Evolutionary conservation across 2,329 filamentous ascomycete genomes (phyloP).

Genomic region (Calonectria henricotiae): DNA sequence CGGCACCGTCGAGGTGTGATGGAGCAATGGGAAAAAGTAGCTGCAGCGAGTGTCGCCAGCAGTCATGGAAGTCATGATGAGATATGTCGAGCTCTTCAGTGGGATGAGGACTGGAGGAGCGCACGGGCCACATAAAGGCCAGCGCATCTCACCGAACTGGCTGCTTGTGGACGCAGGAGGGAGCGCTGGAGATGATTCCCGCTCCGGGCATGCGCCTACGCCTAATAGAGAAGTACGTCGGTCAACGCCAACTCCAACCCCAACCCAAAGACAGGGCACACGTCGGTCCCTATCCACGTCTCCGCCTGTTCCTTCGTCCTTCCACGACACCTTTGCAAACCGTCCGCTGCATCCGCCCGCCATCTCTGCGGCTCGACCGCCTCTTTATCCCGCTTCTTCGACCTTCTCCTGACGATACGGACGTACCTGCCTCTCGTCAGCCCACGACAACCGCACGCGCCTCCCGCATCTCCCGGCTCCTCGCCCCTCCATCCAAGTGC

Average conservation of each 20-base stretch:
- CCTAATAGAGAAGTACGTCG: slow-evolving; percentile 28
- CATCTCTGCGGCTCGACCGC: slow-evolving; percentile 30
- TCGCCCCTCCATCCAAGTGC: slow-evolving; percentile 54
- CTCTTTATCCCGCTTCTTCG: slow-evolving; percentile 42
- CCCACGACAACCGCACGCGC: slow-evolving; percentile 46
- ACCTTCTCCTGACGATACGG: slow-evolving; percentile 36
- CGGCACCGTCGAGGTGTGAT: slow-evolving; percentile 12
- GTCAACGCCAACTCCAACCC: slow-evolving; percentile 32
- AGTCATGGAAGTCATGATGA: slow-evolving; percentile 52
- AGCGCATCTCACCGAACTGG: slow-evolving; percentile 33
- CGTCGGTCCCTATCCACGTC: slow-evolving; percentile 39
- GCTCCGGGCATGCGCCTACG: slow-evolving; percentile 32
- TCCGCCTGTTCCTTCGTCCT: slow-evolving; percentile 40
- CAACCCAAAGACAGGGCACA: slow-evolving; percentile 37
- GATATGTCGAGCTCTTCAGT: slow-evolving; percentile 44
- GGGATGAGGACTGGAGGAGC: slow-evolving; percentile 23
- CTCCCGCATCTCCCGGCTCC: slow-evolving; percentile 48
- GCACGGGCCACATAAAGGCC: slow-evolving; percentile 46
- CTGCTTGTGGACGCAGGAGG: slow-evolving; percentile 43
- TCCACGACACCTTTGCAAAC: slow-evolving; percentile 28
- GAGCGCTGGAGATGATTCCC: slow-evolving; percentile 42
- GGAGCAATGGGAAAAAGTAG: slow-evolving; percentile 31
- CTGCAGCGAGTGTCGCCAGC: slow-evolving; percentile 29
- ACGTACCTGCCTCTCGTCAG: slow-evolving; percentile 42
- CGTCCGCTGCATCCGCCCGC: slow-evolving; percentile 33